A percentile compares a stretch with the other conserved stretches of the same genome.
Conservation (phyloP, 2,329 filamentous ascomycete genomes). For the Plectosphaerella cucumerina region DNA sequence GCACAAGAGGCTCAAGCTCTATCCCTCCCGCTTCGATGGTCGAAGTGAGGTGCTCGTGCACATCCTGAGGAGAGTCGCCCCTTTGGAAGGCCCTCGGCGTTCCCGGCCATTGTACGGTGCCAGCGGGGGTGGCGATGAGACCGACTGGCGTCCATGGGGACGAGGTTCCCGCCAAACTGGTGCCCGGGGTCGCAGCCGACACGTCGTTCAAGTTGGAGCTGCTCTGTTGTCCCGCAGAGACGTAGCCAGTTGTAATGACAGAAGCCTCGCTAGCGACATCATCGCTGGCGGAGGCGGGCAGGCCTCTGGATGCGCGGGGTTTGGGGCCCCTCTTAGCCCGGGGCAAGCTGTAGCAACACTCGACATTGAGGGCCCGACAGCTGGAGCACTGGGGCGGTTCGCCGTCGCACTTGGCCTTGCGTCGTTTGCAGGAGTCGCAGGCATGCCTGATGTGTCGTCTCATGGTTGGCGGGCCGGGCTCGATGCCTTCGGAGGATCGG, state of each 20-base stretch:
- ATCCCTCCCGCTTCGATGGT: not conserved
- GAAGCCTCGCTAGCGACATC: too few species aligned
- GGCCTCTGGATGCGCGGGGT: not conserved
- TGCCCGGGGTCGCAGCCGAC: too few species aligned
- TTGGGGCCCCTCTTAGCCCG: constrained; percentile 1
- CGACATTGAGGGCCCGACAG: not conserved
- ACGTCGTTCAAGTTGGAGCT: too few species aligned
- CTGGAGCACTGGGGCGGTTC: not conserved
- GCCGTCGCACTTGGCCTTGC: constrained; percentile 9
- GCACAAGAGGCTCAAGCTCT: not conserved
- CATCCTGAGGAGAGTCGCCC: not conserved
- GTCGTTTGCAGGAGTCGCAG: constrained; percentile 9
- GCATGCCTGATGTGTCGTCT: not conserved
- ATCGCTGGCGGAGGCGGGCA: not conserved
- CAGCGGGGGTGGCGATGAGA: not conserved
- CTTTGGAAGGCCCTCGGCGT: not conserved
- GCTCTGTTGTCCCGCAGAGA: too few species aligned
- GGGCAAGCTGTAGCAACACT: not conserved
- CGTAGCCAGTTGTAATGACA: too few species aligned
- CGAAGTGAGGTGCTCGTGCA: not conserved
- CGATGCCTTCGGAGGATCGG: not conserved
- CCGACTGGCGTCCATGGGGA: not conserved
- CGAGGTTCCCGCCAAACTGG: not conserved
- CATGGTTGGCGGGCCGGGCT: not conserved
- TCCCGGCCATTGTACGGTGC: not conserved